A percentile compares a stretch with the other conserved stretches of the same genome.
Evolutionary conservation across 371 early-diverging fungal species (phyloP).

Genomic region (Apophysomyces ossiformis): DNA sequence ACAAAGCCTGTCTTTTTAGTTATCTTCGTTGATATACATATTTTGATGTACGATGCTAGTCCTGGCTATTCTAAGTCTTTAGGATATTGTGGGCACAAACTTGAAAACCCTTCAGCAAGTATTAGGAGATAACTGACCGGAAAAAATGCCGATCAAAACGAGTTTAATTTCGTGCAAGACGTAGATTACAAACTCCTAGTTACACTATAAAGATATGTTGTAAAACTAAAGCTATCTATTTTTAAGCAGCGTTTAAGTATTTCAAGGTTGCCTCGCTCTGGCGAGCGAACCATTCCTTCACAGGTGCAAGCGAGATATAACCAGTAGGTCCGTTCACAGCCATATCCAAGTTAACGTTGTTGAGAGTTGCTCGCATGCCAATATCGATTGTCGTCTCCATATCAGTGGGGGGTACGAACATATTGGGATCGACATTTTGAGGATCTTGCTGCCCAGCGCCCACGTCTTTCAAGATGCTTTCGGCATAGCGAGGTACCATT

Average conservation of each 20-base stretch:
- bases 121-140: too few relatives aligned
- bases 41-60: too few relatives aligned
- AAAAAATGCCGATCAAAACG: too few relatives aligned
- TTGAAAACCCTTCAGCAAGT: too few relatives aligned
- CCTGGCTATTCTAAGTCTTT: too few relatives aligned
- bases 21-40: too few relatives aligned
- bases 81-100: too few relatives aligned
- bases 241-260: not conserved
- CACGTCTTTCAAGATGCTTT: not conserved
- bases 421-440: not conserved
- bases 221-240: not conserved
- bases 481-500: not conserved
- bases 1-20: too few relatives aligned
- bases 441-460: not conserved
- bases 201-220: too few relatives aligned
- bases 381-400: not conserved
- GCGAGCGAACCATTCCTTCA: conserved; percentile 26
- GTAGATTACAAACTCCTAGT: too few relatives aligned
- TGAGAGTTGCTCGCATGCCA: not conserved
- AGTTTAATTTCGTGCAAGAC: too few relatives aligned
- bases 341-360: conserved; percentile 7
- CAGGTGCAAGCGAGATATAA: not conserved
- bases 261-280: conserved; percentile 8
- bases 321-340: conserved; percentile 26
- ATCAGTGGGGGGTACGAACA: not conserved